Evolutionary conservation across 345 rosid genomes (phyloP).

Genomic region (Bruguiera parviflora): DNA sequence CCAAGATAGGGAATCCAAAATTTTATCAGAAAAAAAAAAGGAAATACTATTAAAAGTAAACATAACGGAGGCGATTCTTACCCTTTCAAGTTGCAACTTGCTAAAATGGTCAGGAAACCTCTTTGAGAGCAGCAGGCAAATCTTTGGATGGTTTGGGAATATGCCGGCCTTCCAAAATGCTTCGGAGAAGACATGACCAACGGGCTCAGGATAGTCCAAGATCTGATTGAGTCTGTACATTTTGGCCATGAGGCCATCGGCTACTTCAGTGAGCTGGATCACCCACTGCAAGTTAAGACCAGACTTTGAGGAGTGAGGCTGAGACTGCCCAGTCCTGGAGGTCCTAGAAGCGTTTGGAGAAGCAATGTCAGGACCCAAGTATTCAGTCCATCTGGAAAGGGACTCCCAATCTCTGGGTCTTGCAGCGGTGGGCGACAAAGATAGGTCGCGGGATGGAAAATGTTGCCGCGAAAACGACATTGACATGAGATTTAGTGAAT

Average conservation of each 20-base stretch:
- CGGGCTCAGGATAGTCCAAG: conserved; percentile 86
- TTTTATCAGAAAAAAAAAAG: conserved; percentile 11
- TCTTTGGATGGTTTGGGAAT: conserved; percentile 80
- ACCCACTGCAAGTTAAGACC: conserved; percentile 95
- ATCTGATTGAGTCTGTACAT: conserved; percentile 92
- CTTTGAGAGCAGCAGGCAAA: conserved; percentile 81
- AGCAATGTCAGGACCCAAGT: conserved; percentile 70
- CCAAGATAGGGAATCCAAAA: conserved; percentile 8
- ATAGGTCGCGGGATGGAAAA: conserved; percentile 47
- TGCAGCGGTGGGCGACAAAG: conserved; percentile 50
- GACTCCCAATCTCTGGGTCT: conserved; percentile 94
- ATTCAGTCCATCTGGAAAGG: conserved; percentile 92
- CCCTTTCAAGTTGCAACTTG: conserved; percentile 95
- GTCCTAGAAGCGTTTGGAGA: conserved; percentile 48
- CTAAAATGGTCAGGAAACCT: conserved; percentile 95
- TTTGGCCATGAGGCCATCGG: conserved; percentile 95
- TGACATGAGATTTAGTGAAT: conserved; percentile 44
- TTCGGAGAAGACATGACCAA: conserved; percentile 67
- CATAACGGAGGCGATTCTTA: conserved; percentile 30
- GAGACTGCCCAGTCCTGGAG: conserved; percentile 47
- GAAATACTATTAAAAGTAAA: background rate
- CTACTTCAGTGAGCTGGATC: conserved; percentile 83
- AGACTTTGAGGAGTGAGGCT: conserved; percentile 58
- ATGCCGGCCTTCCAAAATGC: conserved; percentile 93
- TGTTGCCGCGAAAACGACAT: conserved; percentile 57